Base-by-base conservation (phyloP, 768 basidiomycete genomes). In the Imleria badia region DNA sequence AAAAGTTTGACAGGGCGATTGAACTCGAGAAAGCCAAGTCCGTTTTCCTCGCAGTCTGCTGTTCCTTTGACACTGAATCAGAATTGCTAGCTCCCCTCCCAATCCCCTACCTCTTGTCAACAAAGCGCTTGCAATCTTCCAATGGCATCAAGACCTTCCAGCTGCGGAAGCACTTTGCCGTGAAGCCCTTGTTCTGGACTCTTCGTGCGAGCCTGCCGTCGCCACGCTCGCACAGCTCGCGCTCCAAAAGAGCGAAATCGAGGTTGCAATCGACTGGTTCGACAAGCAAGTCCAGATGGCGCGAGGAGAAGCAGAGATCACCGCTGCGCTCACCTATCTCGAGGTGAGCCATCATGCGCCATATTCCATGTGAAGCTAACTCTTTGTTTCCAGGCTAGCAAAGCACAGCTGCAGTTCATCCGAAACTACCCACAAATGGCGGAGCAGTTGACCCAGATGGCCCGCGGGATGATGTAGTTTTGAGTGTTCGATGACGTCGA, bases 21-120 rank as follows among this genome's bases (percentile, higher is more conserved):
- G 91, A 94, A 65, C 78, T 97, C 17, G 96, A 97, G 72, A 86
- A 86, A 65, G 60, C 75, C 39, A 89, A 86, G 89, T 89, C 60
- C 43, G 79, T 52, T 45, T 14, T 45, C 51, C 29, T 15, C 6
- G n/a, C 12, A 0, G 6, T 43, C 11, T 12, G n/a, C 6, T 3
- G 10, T 10, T 40, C 6, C 10, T 19, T 48, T 33, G 19, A 36
- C 5, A 40, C 47, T 62, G 31, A 54, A 19, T 35, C 9, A 5
- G 13, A 23, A n/a, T 30, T 5, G 66, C 61, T 57, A 76, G 54
- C 65, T 82, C 65, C 66, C 87, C 78, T 23, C 75, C 75, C 48
- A 99, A 98, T 69, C 96, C 97, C 22, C 80, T 98, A 4, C 90
- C 96, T 0, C 76, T 96, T 41, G 94, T 98, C 50, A 99, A 99